Evolutionary conservation across 306 rosid genomes (phyloP), one percentile per base, ranked within the genome.

Genomic region (Arachis hypogaea): DNA sequence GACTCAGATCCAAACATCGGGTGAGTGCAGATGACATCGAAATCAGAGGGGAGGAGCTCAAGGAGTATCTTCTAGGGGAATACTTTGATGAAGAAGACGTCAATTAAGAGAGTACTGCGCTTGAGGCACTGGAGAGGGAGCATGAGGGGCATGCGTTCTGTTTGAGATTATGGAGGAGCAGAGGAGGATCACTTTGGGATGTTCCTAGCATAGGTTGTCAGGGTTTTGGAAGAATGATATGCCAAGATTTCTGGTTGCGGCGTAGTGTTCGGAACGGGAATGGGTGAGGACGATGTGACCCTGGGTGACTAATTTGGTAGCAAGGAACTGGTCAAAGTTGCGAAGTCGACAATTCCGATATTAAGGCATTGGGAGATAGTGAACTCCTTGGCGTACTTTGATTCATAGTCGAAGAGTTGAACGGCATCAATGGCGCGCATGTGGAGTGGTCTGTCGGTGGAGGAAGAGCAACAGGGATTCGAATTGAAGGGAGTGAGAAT

Each of bases 161-260:
- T 97, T 90, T 10, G 98, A 93, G 50, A 90, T 90, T 82, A 93
- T 93, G 14, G 98, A 93, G 61, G 97, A 83, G 78, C 98, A 93
- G 49, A 93, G 81, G 18, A 93, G 79, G 68, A 93, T 85, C 67
- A 93, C 98, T 30, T 90, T 97, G 5, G 98, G 98, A 66, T 93
- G 98, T 64, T 90, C 91, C 81, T 93, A 96, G 59, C 92, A 93
- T 42, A 93, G 87, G 86, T 93, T 93, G 42, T 93, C 90, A 0
- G 81, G 81, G 44, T 87, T 87, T 11, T 78, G 77, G 59, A 90
- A 93, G 86, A 78, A 90, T 10, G 82, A 76, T 47, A 86, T 77
- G 9, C 96, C 92, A 72, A 93, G 63, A 68, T 82, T 68, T 59
- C 82, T 81, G 63, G 93, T 97, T 60, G 71, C 88, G 2, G 55